Evolutionary conservation across 345 rosid species (phyloP).

Genomic region (Nasturtium officinale): DNA sequence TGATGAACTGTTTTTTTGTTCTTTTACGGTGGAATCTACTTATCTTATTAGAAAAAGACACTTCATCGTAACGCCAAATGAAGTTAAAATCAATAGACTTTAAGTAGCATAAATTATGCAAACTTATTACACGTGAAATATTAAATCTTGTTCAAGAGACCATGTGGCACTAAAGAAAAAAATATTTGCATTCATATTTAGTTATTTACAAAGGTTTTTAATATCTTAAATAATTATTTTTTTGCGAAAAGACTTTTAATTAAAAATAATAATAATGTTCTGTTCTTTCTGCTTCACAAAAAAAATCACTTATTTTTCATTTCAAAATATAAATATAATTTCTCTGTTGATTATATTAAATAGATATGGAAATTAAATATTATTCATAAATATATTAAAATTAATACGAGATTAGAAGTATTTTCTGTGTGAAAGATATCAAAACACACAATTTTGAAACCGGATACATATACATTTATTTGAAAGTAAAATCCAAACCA

Average conservation of each 20-base stretch:
- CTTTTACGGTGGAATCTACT: too few relatives aligned
- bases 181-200: background rate
- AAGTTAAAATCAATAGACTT: background rate
- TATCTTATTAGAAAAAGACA: background rate
- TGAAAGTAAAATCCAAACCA: background rate
- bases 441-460: background rate
- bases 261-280: too few relatives aligned
- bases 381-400: background rate
- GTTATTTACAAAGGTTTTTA: too few relatives aligned
- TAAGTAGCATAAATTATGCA: background rate
- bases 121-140: conserved; percentile 34
- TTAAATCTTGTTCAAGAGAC: conserved; percentile 4
- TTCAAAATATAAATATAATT: too few relatives aligned
- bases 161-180: background rate
- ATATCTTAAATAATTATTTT: background rate
- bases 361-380: too few relatives aligned
- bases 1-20: background rate
- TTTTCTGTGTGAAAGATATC: background rate
- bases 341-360: too few relatives aligned
- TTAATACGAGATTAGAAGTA: background rate
- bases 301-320: too few relatives aligned
- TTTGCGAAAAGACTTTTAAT: background rate
- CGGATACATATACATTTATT: background rate
- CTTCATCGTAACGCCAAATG: conserved; percentile 25
- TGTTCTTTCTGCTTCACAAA: background rate